Conservation (phyloP, 768 basidiomycete species). For the Suillus occidentalis region DNA sequence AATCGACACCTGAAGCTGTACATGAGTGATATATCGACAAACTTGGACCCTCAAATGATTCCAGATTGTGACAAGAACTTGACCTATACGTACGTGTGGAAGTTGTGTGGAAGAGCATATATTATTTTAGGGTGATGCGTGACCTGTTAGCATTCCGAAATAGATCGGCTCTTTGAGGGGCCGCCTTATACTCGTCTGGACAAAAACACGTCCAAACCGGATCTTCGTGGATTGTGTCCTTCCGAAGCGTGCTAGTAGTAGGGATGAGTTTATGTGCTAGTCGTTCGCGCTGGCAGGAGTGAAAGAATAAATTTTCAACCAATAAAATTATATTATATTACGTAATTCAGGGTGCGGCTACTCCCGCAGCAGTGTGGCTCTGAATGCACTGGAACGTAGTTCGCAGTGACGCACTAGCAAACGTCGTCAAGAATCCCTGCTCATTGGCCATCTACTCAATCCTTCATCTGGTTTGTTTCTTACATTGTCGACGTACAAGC, state of each 20-base stretch:
- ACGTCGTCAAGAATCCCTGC: slow-evolving; percentile 3
- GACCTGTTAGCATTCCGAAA: no score
- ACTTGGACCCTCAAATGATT: slow-evolving; percentile 1
- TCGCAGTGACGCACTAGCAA: slow-evolving; percentile 2
- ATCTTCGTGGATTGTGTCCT: neutral
- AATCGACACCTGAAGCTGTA: neutral
- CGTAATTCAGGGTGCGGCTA: neutral
- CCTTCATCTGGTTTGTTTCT: slow-evolving; percentile 1
- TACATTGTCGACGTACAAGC: no score
- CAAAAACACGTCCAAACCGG: neutral
- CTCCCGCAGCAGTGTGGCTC: neutral
- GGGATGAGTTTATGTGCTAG: neutral
- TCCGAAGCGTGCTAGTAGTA: neutral
- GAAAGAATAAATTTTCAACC: neutral
- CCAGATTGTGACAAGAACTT: slow-evolving; percentile 1
- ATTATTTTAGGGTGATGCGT: no score
- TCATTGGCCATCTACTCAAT: neutral
- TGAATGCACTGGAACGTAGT: neutral
- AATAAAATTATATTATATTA: neutral
- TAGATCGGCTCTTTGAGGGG: no score
- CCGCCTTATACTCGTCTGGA: neutral
- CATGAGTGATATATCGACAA: neutral
- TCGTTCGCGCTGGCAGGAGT: neutral
- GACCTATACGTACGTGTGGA: neutral
- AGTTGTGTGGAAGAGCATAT: neutral